These are phyloP conservation scores for Areca catechu DNA, from an alignment of 176 grass and related monocot species.

Conservation along the genomic window DNA sequence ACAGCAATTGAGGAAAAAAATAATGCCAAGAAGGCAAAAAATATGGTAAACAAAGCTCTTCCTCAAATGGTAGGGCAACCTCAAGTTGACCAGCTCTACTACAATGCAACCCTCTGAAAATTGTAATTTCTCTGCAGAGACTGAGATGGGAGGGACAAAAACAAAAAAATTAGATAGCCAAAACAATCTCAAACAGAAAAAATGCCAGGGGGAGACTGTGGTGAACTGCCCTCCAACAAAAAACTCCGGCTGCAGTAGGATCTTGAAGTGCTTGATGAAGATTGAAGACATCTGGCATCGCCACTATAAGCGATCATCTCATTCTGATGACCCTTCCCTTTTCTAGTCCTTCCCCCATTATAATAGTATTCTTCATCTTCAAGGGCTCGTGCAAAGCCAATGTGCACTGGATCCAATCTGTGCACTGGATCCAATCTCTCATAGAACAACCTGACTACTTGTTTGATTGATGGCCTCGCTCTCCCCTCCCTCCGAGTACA, in stretches of 20 bases:
- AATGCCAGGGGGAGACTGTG: conserved; percentile 58
- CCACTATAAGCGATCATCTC: conserved; percentile 41
- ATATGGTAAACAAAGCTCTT: too few relatives aligned
- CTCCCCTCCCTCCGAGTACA: conserved; percentile 74
- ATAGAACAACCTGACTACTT: conserved; percentile 70
- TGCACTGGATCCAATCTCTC: conserved; percentile 72
- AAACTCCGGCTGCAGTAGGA: conserved; percentile 92
- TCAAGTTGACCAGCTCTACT: too few relatives aligned
- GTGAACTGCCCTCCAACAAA: conserved; percentile 60
- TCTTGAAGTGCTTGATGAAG: conserved; percentile 77
- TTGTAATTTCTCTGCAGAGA: too few relatives aligned
- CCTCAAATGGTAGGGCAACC: too few relatives aligned
- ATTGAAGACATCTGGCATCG: conserved; percentile 58
- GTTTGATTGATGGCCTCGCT: conserved; percentile 78
- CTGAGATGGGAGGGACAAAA: too few relatives aligned
- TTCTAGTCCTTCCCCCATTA: conserved; percentile 25
- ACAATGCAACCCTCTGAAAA: too few relatives aligned
- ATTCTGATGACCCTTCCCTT: conserved; percentile 24
- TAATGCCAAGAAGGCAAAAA: too few relatives aligned
- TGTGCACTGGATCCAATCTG: conserved; percentile 57
- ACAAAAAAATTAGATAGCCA: too few relatives aligned
- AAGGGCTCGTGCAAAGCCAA: conserved; percentile 32
- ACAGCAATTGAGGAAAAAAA: too few relatives aligned
- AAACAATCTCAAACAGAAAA: conserved; percentile 31
- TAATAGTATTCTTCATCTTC: conserved; percentile 34